phyloP scores from a whole-genome alignment of 176 grass and related monocot genomes.

The Cenchrus fungigraminus region DNA sequence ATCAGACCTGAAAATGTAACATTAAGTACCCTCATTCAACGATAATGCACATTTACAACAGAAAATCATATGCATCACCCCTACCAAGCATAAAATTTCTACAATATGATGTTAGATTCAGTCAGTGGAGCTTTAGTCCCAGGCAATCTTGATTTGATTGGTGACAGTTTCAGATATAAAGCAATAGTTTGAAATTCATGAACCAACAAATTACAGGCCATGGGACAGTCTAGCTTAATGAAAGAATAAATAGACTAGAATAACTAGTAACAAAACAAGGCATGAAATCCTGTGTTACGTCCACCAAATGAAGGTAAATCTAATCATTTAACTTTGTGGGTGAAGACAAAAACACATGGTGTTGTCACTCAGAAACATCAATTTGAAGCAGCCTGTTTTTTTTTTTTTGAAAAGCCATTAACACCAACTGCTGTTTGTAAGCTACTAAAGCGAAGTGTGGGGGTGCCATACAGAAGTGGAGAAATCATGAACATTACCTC shows the following conservation, averaged over 20 bases:
- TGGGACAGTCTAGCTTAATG: constrained; percentile 16
- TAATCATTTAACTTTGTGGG: neutral
- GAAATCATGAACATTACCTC: constrained; percentile 59
- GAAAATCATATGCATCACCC: constrained; percentile 5
- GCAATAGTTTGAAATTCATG: neutral
- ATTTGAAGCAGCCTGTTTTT: neutral
- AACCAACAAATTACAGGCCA: constrained; percentile 29
- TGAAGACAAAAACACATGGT: neutral
- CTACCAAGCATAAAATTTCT: neutral
- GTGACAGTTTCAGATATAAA: constrained; percentile 19
- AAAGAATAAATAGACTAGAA: constrained; percentile 3
- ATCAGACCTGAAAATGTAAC: constrained; percentile 77
- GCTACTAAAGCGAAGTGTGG: neutral
- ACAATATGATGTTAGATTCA: constrained; percentile 13
- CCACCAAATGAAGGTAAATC: neutral
- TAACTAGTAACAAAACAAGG: constrained; percentile 20
- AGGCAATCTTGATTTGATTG: neutral
- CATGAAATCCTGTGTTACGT: neutral
- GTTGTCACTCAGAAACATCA: neutral
- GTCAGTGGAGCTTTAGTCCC: constrained; percentile 2
- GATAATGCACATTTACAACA: constrained; percentile 10
- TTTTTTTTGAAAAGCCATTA: neutral
- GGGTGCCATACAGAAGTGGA: neutral
- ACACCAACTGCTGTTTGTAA: constrained; percentile 7
- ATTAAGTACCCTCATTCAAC: constrained; percentile 20